A percentile compares a stretch with the other conserved stretches of the same genome.
Evolutionary conservation across 768 basidiomycete genomes (phyloP).

Genomic region (Boletus rufocinnamomeus): DNA sequence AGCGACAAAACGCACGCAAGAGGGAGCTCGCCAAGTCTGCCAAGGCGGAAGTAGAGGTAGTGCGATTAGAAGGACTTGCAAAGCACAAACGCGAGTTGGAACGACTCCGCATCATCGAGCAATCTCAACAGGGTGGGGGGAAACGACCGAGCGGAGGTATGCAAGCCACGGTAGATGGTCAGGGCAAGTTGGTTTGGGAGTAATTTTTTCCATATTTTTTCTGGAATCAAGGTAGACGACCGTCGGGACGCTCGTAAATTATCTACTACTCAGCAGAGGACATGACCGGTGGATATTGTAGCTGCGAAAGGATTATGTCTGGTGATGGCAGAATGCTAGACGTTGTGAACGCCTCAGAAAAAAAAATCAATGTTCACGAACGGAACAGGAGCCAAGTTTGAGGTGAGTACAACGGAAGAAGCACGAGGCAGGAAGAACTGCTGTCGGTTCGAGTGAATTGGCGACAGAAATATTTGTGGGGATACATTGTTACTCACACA

Average conservation of each 20-base stretch:
- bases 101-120: slow-evolving; percentile 50
- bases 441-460: slow-evolving; percentile 24
- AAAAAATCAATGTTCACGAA: slow-evolving; percentile 10
- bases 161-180: slow-evolving; percentile 57
- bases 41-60: slow-evolving; percentile 55
- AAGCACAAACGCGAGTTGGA: slow-evolving; percentile 65
- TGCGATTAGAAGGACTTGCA: slow-evolving; percentile 51
- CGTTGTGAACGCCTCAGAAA: slow-evolving; percentile 25
- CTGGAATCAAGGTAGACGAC: slow-evolving; percentile 8
- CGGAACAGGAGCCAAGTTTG: slow-evolving; percentile 7
- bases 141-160: slow-evolving; percentile 53
- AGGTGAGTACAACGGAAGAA: slow-evolving; percentile 14
- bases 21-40: slow-evolving; percentile 59
- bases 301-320: slow-evolving; percentile 12
- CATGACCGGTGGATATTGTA: slow-evolving; percentile 20
- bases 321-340: slow-evolving; percentile 20
- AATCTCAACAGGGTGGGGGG: slow-evolving; percentile 31
- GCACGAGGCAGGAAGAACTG: slow-evolving; percentile 14
- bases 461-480: slow-evolving; percentile 7
- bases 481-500: slow-evolving; percentile 7
- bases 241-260: slow-evolving; percentile 18
- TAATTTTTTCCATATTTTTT: background rate
- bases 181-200: slow-evolving; percentile 63
- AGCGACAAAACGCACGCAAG: slow-evolving; percentile 66
- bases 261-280: slow-evolving; percentile 22